Percentiles rank a stretch among this genome's conserved stretches.
Conservation (phyloP, 202 grass and related monocot genomes). For the Zoysia matrella region DNA sequence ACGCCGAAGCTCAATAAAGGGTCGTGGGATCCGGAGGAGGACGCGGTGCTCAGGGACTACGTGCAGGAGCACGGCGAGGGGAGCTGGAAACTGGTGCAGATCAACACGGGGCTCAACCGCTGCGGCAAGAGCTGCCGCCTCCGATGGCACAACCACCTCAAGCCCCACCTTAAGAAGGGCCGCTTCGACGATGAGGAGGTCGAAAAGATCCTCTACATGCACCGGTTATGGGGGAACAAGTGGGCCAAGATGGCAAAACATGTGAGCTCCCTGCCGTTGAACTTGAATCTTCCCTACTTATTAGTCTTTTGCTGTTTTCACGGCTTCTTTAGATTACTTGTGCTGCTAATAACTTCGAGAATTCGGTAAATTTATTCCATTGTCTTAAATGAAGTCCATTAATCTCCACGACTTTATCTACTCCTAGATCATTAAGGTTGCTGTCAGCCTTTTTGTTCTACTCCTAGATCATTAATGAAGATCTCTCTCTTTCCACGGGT, state of each 20-base stretch:
- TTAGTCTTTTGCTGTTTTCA: background rate
- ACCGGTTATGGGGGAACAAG: conserved; percentile 57
- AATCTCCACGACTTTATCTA: background rate
- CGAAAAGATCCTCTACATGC: conserved; percentile 33
- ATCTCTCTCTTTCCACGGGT: no score
- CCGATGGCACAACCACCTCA: conserved; percentile 80
- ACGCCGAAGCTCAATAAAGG: conserved; percentile 55
- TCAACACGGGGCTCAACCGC: conserved; percentile 62
- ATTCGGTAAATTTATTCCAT: background rate
- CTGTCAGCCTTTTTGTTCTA: background rate
- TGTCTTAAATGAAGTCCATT: background rate
- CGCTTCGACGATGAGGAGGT: conserved; percentile 56
- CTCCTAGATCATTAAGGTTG: background rate
- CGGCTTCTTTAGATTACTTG: background rate
- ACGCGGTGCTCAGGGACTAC: conserved; percentile 50
- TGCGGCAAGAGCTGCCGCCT: conserved; percentile 87
- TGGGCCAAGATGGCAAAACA: conserved; percentile 63
- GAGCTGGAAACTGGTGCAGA: conserved; percentile 74
- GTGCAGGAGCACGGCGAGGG: conserved; percentile 66
- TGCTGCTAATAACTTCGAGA: no score
- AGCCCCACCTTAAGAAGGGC: conserved; percentile 67
- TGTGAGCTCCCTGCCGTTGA: conserved; percentile 26
- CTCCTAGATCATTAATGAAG: no score
- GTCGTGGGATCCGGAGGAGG: conserved; percentile 71
- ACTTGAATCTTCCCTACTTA: background rate